Conservation (phyloP, 23 red algal genomes). For the Gracilaria gracilis region DNA sequence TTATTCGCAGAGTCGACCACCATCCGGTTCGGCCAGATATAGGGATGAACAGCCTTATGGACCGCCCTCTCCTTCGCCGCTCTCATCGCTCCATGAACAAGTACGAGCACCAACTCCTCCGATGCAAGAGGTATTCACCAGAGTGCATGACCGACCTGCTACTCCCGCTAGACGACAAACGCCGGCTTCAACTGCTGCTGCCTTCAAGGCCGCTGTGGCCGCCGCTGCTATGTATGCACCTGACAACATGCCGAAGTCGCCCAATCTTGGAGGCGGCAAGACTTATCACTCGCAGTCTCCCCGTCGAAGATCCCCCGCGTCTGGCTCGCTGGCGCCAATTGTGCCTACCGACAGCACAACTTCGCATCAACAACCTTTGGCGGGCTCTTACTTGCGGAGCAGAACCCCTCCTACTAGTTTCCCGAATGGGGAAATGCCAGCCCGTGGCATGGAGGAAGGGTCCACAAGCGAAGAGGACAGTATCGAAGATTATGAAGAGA, state of each 20-base stretch:
- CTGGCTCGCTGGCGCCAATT: neutral
- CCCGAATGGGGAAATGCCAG: neutral
- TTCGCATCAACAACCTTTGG: neutral
- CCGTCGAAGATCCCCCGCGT: constrained; percentile 20
- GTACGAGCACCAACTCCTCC: constrained; percentile 50
- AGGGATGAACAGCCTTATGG: constrained; percentile 18
- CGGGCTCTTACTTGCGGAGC: neutral
- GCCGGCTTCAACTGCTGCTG: constrained; percentile 29
- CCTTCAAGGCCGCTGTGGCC: constrained; percentile 33
- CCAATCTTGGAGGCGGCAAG: constrained; percentile 15
- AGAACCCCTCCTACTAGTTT: neutral
- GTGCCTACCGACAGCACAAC: neutral
- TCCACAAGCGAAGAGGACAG: constrained; percentile 52
- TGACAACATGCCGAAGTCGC: neutral
- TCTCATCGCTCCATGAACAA: constrained; percentile 24
- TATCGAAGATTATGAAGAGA: constrained; percentile 68
- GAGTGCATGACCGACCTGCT: constrained; percentile 57
- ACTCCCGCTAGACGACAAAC: constrained; percentile 42
- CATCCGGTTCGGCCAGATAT: neutral
- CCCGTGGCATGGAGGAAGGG: constrained; percentile 32
- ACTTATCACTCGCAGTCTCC: constrained; percentile 33
- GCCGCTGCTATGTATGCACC: constrained; percentile 39
- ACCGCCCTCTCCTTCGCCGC: constrained; percentile 13
- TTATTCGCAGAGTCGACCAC: constrained; percentile 16
- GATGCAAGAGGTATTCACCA: constrained; percentile 43